Conservation (phyloP, 768 basidiomycete genomes). For the Dentipellis fragilis region DNA sequence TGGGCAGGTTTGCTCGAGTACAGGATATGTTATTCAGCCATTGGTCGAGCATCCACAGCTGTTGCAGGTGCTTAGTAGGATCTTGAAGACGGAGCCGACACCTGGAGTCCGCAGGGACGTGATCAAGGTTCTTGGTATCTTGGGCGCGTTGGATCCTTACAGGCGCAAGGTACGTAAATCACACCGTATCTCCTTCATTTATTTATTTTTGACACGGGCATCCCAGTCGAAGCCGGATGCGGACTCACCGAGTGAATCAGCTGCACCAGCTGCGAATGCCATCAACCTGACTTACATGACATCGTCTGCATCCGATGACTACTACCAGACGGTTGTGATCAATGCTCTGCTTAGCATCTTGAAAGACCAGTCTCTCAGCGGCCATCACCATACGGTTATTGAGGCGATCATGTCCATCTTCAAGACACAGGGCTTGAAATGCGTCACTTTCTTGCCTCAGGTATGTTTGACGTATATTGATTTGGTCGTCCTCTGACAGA, state of each 20-base stretch:
- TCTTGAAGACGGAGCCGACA: constrained; percentile 73
- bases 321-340: constrained; percentile 95
- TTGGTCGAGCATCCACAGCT: constrained; percentile 87
- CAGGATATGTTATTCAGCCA: constrained; percentile 89
- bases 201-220: not conserved
- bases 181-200: not conserved
- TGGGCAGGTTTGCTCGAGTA: constrained; percentile 92
- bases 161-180: constrained; percentile 63
- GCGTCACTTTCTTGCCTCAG: constrained; percentile 90
- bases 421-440: constrained; percentile 95
- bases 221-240: constrained; percentile 51
- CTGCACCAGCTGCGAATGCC: constrained; percentile 49
- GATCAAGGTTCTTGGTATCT: constrained; percentile 89
- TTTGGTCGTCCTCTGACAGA: not conserved
- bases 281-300: constrained; percentile 59
- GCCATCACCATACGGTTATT: constrained; percentile 86
- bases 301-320: constrained; percentile 75
- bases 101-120: constrained; percentile 74
- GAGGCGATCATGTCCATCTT: constrained; percentile 99
- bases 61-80: constrained; percentile 73
- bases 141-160: constrained; percentile 95
- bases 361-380: constrained; percentile 79
- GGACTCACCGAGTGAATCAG: constrained; percentile 35
- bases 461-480: constrained; percentile 26
- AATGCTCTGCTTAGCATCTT: constrained; percentile 78